phyloP scores from a whole-genome alignment of 2,329 filamentous ascomycete genomes.

The Penicillium fuscoglaucum region DNA sequence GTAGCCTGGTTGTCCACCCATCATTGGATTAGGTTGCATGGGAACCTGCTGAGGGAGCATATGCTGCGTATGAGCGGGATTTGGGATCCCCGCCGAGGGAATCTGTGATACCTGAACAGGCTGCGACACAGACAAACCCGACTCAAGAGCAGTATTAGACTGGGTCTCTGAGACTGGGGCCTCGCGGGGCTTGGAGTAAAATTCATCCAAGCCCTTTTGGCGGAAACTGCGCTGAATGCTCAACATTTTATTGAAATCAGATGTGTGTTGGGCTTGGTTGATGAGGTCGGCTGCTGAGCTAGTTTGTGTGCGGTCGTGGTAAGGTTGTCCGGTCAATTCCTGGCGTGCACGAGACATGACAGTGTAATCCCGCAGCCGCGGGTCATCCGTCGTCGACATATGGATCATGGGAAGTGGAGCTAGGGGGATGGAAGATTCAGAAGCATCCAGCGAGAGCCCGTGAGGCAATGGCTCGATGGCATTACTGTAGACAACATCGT shows the following conservation, averaged over 20 bases:
- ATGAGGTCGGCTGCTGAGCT: conserved; percentile 76
- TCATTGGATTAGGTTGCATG: conserved; percentile 35
- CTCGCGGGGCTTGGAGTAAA: conserved; percentile 83
- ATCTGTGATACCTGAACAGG: conserved; percentile 43
- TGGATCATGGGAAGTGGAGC: conserved; percentile 83
- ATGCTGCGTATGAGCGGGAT: conserved; percentile 35
- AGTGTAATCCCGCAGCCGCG: conserved; percentile 76
- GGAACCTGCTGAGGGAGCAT: conserved; percentile 44
- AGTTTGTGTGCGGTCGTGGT: conserved; percentile 80
- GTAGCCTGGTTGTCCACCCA: conserved; percentile 60
- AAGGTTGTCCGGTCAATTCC: conserved; percentile 82
- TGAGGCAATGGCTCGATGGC: conserved; percentile 67
- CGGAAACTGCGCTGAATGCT: conserved; percentile 78
- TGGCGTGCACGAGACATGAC: conserved; percentile 82
- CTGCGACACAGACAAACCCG: conserved; percentile 40
- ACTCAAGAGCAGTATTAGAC: conserved; percentile 34
- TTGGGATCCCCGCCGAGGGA: conserved; percentile 35
- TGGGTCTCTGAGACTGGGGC: conserved; percentile 57
- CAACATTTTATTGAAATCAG: conserved; percentile 84
- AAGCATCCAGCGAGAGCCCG: conserved; percentile 70
- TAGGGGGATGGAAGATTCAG: conserved; percentile 58
- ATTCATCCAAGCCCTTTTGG: conserved; percentile 73
- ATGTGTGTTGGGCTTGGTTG: conserved; percentile 81
- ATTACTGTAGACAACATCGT: conserved; percentile 86
- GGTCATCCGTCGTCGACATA: conserved; percentile 72